A percentile compares a stretch with the other conserved stretches of the same genome.
These are phyloP conservation scores for Diplosphaera chodatii DNA, from an alignment of 139 green algal genomes.

Conservation along the genomic window DNA sequence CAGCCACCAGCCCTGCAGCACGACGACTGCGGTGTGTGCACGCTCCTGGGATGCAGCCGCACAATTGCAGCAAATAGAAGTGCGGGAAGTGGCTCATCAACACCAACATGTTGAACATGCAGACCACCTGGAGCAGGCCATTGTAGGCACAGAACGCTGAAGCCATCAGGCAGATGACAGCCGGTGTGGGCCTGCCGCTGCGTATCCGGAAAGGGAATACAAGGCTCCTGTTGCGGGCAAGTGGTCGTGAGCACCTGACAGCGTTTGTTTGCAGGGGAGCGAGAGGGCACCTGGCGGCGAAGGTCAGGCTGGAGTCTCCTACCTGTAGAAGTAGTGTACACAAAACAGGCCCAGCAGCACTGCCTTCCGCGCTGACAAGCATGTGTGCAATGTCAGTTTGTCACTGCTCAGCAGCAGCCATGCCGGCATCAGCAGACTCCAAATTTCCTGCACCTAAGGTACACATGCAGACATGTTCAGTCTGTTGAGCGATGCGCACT, in stretches of 20 bases:
- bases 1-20: background rate
- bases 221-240: constrained; percentile 25
- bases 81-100: background rate
- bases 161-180: constrained; percentile 51
- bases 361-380: background rate
- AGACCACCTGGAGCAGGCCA: constrained; percentile 58
- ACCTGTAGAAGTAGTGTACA: constrained; percentile 40
- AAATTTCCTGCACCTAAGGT: background rate
- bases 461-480: no score
- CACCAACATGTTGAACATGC: background rate
- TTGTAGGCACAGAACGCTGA: constrained; percentile 64
- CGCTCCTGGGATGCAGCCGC: background rate
- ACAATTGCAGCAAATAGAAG: background rate
- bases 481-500: no score
- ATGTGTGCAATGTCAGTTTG: background rate
- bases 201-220: constrained; percentile 49
- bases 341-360: constrained; percentile 28
- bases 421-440: background rate
- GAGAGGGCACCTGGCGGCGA: no score
- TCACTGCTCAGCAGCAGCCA: background rate
- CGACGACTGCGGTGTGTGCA: background rate
- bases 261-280: no score
- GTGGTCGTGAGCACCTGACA: no score
- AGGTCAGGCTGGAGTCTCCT: no score
- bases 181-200: constrained; percentile 45